A percentile compares a stretch with the other conserved stretches of the same genome.
These are phyloP conservation scores for Talaromyces islandicus DNA, from an alignment of 2,329 filamentous ascomycete species.

Conservation along the genomic window DNA sequence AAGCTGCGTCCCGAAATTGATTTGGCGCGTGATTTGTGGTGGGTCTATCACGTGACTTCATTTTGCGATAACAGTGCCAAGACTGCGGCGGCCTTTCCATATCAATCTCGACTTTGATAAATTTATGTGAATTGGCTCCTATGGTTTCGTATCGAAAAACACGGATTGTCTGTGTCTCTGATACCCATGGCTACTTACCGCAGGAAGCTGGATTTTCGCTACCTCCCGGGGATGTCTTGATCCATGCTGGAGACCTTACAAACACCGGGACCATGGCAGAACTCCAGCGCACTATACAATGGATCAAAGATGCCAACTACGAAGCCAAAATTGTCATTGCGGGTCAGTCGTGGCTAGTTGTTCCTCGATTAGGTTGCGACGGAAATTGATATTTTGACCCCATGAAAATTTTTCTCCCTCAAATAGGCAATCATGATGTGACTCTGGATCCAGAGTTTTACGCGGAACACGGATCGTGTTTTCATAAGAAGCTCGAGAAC, in stretches of 20 bases:
- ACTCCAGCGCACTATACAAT: slow-evolving; percentile 46
- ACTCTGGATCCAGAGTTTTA: slow-evolving; percentile 49
- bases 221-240: slow-evolving; percentile 52
- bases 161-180: slow-evolving; percentile 54
- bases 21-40: not conserved
- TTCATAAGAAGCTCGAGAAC: slow-evolving; percentile 42
- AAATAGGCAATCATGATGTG: slow-evolving; percentile 53
- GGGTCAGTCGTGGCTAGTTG: slow-evolving; percentile 30
- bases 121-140: slow-evolving; percentile 13
- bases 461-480: slow-evolving; percentile 31
- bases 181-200: slow-evolving; percentile 52
- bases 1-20: slow-evolving; percentile 18
- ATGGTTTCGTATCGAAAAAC: slow-evolving; percentile 31
- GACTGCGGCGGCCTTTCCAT: not conserved
- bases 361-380: not conserved
- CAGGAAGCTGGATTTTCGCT: slow-evolving; percentile 44
- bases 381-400: not conserved
- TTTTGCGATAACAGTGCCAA: not conserved
- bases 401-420: not conserved
- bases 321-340: slow-evolving; percentile 52
- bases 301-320: slow-evolving; percentile 49
- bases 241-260: slow-evolving; percentile 55
- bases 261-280: slow-evolving; percentile 50
- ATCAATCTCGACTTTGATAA: no score
- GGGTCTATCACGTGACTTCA: not conserved